phyloP scores from a whole-genome alignment of 345 rosid species.

The Camelina neglecta region DNA sequence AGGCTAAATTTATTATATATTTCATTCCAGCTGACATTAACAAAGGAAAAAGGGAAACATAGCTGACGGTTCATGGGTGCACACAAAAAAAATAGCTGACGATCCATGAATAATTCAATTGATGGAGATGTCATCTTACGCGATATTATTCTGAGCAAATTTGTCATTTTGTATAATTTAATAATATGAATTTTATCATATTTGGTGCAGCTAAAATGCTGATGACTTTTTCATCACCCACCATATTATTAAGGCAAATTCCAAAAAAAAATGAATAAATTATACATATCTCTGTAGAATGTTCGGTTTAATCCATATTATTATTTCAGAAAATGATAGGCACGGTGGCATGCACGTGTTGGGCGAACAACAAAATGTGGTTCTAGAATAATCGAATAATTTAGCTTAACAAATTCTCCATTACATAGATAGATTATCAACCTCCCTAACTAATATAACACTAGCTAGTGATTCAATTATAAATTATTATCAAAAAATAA shows the following conservation, averaged over 20 bases:
- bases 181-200: conserved; percentile 20
- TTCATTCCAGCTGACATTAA: conserved; percentile 16
- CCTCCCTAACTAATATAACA: conserved; percentile 39
- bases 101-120: conserved; percentile 4
- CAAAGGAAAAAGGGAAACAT: background rate
- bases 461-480: background rate
- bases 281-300: conserved; percentile 3
- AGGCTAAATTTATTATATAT: background rate
- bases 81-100: background rate
- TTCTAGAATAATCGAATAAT: conserved; percentile 35
- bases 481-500: background rate
- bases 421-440: conserved; percentile 27
- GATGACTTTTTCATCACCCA: conserved; percentile 35
- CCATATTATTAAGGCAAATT: conserved; percentile 7
- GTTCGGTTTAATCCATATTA: background rate
- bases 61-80: background rate
- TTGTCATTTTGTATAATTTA: conserved; percentile 7
- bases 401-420: conserved; percentile 42
- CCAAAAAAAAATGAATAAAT: background rate
- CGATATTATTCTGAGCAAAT: conserved; percentile 2
- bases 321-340: background rate
- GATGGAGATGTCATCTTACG: conserved; percentile 30
- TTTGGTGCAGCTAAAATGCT: conserved; percentile 39
- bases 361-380: conserved; percentile 19
- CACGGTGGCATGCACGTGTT: conserved; percentile 35